phyloP scores from a whole-genome alignment of 768 basidiomycete species.

The Boletus pseudo-olivaceus region DNA sequence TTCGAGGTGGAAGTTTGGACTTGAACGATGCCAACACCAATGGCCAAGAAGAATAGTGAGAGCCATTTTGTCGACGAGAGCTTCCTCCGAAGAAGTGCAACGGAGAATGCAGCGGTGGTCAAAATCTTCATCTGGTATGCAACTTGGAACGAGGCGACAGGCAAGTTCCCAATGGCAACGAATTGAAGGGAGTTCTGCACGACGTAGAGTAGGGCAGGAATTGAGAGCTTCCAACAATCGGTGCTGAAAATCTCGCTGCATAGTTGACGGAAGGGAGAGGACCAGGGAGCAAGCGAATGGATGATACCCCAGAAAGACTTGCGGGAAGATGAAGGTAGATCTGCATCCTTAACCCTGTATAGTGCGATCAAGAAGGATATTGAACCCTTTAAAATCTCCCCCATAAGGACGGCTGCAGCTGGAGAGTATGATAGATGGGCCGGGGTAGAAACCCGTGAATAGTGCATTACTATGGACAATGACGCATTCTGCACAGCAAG shows the following conservation, averaged over 20 bases:
- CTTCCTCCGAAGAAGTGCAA: slow-evolving; percentile 72
- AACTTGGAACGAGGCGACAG: slow-evolving; percentile 96
- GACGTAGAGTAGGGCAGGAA: slow-evolving; percentile 92
- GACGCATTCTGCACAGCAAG: slow-evolving; percentile 94
- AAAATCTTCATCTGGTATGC: slow-evolving; percentile 99
- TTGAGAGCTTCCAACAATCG: slow-evolving; percentile 97
- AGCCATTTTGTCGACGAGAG: slow-evolving; percentile 80
- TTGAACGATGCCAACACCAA: slow-evolving; percentile 93
- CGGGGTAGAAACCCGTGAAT: slow-evolving; percentile 88
- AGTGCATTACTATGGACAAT: slow-evolving; percentile 96
- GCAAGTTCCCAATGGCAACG: slow-evolving; percentile 91
- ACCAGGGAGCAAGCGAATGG: slow-evolving; percentile 42
- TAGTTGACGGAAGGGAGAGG: slow-evolving; percentile 50
- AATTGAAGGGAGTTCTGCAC: slow-evolving; percentile 98
- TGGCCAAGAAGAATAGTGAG: slow-evolving; percentile 80
- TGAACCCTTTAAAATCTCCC: slow-evolving; percentile 89
- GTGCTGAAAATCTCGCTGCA: slow-evolving; percentile 76
- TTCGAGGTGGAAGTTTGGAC: slow-evolving; percentile 63
- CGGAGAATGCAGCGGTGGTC: slow-evolving; percentile 92
- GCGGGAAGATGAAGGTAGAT: slow-evolving; percentile 40
- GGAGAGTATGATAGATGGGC: slow-evolving; percentile 83
- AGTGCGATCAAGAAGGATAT: slow-evolving; percentile 92
- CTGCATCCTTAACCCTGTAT: slow-evolving; percentile 43
- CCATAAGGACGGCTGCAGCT: slow-evolving; percentile 89
- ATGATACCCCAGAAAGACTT: slow-evolving; percentile 38